Evolutionary conservation across 495 filamentous ascomycete species (phyloP), one percentile per base, ranked within the genome.

Genomic region (Podospora pseudoanserina): DNA sequence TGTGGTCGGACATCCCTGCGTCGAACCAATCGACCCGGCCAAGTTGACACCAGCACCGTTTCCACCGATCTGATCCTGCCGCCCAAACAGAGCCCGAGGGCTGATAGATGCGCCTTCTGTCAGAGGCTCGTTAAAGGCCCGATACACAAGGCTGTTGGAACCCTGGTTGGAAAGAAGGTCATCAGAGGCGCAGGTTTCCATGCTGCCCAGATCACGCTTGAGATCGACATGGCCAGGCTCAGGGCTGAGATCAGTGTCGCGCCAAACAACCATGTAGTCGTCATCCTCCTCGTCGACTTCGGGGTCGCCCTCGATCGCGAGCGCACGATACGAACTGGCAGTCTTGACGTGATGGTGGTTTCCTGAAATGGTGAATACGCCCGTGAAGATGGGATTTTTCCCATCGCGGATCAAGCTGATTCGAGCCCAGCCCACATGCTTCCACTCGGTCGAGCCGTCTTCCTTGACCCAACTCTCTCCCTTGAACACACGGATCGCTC

Each of bases 341-440:
- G 92, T 83, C 71, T 97, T 93, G 28, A 99, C 82, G 79, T 99
- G 94, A 73, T 99, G 94, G 69, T 93, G 88, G 75, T 97, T 88
- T 44, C 89, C 84, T 69, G 88, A 75, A 19, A 98, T 77, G 60
- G 89, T 89, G 79, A 99, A 98, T 3, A 91, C 90, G 30, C 96
- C 95, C 78, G 97, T 92, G 69, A 99, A 98, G 7, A 97, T 77
- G 28, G 95, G 96, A 49, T 86, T 74, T 19, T 80, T 70, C 3
- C 95, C 95, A 81, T 99, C 95, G 70, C 82, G 83, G 71, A 84
- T 83, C 39, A 99, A 79, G 63, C 89, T 85, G 60, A 97, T 88
- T 70, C 95, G 86, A 28, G 93, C 90, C 92, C 91, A 97, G 59
- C 95, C 95, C 20, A 87, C 89, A 71, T 90, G 87, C 56, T 86